A percentile compares a stretch with the other conserved stretches of the same genome.
Evolutionary conservation across 495 filamentous ascomycete species (phyloP).

Genomic region (Chaetomium fimeti): DNA sequence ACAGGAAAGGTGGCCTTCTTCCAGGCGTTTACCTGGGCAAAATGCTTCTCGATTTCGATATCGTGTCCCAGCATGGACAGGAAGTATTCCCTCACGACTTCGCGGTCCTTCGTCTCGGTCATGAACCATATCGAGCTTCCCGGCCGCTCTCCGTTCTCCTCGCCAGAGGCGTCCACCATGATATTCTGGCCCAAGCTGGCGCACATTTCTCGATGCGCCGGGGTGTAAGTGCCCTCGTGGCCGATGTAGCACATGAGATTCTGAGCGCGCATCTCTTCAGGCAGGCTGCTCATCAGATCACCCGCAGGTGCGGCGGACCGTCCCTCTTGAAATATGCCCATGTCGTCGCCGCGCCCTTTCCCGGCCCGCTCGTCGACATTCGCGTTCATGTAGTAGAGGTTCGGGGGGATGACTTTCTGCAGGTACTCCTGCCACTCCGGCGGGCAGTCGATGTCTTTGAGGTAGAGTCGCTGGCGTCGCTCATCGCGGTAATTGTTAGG

Average conservation of each 20-base stretch:
- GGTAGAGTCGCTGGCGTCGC: constrained; percentile 77
- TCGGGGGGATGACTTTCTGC: constrained; percentile 69
- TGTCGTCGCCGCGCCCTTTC: constrained; percentile 44
- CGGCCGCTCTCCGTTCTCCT: constrained; percentile 66
- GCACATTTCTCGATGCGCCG: constrained; percentile 96
- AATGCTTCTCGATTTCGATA: constrained; percentile 93
- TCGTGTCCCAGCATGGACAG: constrained; percentile 87
- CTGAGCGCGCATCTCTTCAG: constrained; percentile 77
- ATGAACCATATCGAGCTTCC: constrained; percentile 98
- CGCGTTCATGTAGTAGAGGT: constrained; percentile 83
- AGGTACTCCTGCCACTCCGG: constrained; percentile 77
- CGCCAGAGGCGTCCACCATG: constrained; percentile 87
- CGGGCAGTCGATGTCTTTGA: constrained; percentile 95
- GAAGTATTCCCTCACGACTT: constrained; percentile 87
- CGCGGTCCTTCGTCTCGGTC: constrained; percentile 88
- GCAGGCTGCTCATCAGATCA: constrained; percentile 93
- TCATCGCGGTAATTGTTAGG: constrained; percentile 64
- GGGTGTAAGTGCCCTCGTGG: constrained; percentile 96
- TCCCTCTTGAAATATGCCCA: constrained; percentile 50
- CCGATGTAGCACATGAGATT: constrained; percentile 99
- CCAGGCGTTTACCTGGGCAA: constrained; percentile 91
- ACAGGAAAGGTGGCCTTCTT: constrained; percentile 87
- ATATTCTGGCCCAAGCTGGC: constrained; percentile 93
- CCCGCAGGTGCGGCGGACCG: constrained; percentile 55
- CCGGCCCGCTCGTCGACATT: constrained; percentile 52